phyloP scores from a whole-genome alignment of 2,329 filamentous ascomycete genomes.

The Aspergillus pseudoviridinutans region DNA sequence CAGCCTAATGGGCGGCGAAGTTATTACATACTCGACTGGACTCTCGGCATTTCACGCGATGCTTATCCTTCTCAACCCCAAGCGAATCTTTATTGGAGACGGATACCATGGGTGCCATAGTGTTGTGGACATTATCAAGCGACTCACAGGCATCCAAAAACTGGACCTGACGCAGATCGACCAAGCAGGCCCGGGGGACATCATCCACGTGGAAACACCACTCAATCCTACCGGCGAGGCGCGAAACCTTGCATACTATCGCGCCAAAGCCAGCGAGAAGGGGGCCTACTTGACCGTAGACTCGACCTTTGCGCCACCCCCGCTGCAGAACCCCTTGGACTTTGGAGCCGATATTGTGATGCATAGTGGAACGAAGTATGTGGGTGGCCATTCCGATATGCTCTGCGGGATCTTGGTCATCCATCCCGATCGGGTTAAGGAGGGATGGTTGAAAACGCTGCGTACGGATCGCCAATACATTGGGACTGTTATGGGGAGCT shows the following conservation, averaged over 20 bases:
- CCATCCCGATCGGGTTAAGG: constrained; percentile 41
- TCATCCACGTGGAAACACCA: constrained; percentile 87
- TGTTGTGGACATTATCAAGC: constrained; percentile 68
- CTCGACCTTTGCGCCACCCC: constrained; percentile 85
- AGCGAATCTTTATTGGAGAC: constrained; percentile 71
- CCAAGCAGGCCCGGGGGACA: constrained; percentile 67
- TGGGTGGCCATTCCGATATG: constrained; percentile 90
- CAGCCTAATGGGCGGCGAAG: constrained; percentile 61
- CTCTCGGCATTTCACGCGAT: constrained; percentile 84
- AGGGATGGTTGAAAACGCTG: constrained; percentile 57
- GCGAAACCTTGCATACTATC: constrained; percentile 65
- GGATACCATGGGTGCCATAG: constrained; percentile 95
- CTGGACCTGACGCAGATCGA: constrained; percentile 65
- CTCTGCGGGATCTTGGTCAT: constrained; percentile 71
- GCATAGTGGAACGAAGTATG: constrained; percentile 91
- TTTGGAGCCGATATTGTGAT: constrained; percentile 80
- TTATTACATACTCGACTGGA: constrained; percentile 76
- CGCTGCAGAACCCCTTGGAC: constrained; percentile 75
- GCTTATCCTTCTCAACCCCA: constrained; percentile 75
- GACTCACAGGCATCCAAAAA: constrained; percentile 70
- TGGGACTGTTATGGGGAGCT: constrained; percentile 75
- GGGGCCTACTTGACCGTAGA: constrained; percentile 79
- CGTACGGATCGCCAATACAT: constrained; percentile 67
- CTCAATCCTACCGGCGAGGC: constrained; percentile 84
- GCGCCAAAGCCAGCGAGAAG: constrained; percentile 62